Evolutionary conservation across 176 grass and related monocot species (phyloP).

Genomic region (Ensete glaucum): DNA sequence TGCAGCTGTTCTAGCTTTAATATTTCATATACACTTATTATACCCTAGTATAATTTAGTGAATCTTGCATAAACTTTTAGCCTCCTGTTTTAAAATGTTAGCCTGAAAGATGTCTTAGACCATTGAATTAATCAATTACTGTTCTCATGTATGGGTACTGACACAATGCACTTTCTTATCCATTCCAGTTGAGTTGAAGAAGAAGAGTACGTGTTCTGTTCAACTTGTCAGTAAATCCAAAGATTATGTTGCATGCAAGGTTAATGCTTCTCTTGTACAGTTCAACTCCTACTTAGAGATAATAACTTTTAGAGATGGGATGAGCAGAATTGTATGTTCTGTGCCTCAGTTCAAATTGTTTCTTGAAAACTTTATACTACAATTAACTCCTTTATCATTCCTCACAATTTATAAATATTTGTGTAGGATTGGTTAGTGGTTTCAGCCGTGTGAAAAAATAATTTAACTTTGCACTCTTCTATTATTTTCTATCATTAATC

Average conservation of each 20-base stretch:
- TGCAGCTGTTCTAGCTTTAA: too few species aligned
- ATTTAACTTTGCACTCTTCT: background rate
- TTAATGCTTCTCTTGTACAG: background rate
- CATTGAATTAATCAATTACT: background rate
- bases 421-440: too few species aligned
- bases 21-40: too few species aligned
- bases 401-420: too few species aligned
- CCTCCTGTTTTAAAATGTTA: too few species aligned
- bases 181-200: conserved; percentile 14
- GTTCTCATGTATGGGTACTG: background rate
- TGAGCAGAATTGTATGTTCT: background rate
- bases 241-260: conserved; percentile 18
- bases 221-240: conserved; percentile 8
- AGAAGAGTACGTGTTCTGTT: background rate
- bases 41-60: too few species aligned
- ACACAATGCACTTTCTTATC: background rate
- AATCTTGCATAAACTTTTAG: too few species aligned
- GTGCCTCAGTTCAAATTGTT: background rate
- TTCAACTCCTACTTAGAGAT: background rate
- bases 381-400: too few species aligned
- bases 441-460: background rate
- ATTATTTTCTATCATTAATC: background rate
- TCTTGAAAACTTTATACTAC: background rate
- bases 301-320: background rate
- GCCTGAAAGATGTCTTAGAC: too few species aligned